Evolutionary conservation across 176 grass and related monocot genomes (phyloP), one percentile per base, ranked within the genome.

Genomic region (Oryza glumipatula): DNA sequence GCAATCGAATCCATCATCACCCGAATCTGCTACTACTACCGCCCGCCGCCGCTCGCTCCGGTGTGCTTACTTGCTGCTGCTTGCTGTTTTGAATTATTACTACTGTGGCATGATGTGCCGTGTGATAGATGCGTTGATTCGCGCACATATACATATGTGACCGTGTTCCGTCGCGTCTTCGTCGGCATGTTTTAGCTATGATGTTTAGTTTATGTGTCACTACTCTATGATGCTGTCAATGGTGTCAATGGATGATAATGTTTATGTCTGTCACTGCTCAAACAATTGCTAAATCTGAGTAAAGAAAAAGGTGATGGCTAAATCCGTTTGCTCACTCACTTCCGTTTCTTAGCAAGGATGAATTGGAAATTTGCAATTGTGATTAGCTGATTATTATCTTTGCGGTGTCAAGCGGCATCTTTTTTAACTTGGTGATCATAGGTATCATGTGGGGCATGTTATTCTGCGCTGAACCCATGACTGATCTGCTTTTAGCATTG

Each of bases 101-200:
- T 74, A 32, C 33, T 79, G 72, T 84, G 61, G 54, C 13, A 58
- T 23, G 58, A 1, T 86, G 67, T 90, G 79, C 77, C 60, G 4
- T 86, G 83, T 83, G 84, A 86, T 86, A 78, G 56, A 67, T 74
- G 52, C 41, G 23, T 79, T 73, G 44, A 49, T 73, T 17, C 43
- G 13, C 24, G 9, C 63, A 33, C 14, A 19, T 86, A 77, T 82
- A 69, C 5, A 30, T 30, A 4, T 43, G 70, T 76, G 45, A 52
- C 76, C 67, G 26, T 61, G 74, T 61, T 70, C 49, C 47, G 48
- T 68, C 22, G 30, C 10, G 30, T 80, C 7, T 73, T 84, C 44
- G 1, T 58, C 3, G 73, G 67, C 79, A 68, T 77, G 44, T 77
- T 82, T 82, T 73, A 48, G 49, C 56, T 86, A 66, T 81, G 43